Evolutionary conservation across 2,329 filamentous ascomycete genomes (phyloP).

Genomic region (Aureobasidium pullulans): DNA sequence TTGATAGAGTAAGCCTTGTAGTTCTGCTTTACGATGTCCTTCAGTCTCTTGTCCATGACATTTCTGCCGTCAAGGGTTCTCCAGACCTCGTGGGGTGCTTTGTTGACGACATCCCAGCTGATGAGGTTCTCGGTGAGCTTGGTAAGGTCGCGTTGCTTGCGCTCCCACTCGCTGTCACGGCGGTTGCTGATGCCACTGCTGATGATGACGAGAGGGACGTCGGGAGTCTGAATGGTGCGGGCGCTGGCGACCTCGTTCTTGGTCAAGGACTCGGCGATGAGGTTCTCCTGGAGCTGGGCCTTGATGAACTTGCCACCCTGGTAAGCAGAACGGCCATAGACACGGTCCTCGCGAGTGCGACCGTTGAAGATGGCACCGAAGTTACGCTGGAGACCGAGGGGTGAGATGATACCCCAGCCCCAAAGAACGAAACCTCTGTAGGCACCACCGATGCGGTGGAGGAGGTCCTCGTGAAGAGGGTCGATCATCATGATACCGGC

Average conservation of each 20-base stretch:
- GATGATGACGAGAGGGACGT: constrained; percentile 70
- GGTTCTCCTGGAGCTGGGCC: constrained; percentile 83
- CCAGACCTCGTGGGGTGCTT: constrained; percentile 86
- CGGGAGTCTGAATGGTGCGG: constrained; percentile 67
- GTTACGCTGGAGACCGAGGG: constrained; percentile 75
- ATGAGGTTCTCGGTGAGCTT: constrained; percentile 70
- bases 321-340: constrained; percentile 72
- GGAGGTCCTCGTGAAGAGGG: constrained; percentile 78
- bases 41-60: constrained; percentile 71
- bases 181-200: constrained; percentile 70
- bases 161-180: constrained; percentile 64
- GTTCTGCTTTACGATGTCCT: constrained; percentile 54
- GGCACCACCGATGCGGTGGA: constrained; percentile 59
- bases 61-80: constrained; percentile 61
- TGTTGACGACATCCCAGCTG: constrained; percentile 78
- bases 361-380: constrained; percentile 75
- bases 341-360: constrained; percentile 71
- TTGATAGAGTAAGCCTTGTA: constrained; percentile 9
- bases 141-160: constrained; percentile 77
- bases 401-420: constrained; percentile 77
- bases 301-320: constrained; percentile 81
- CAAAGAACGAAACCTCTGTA: constrained; percentile 76
- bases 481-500: constrained; percentile 79
- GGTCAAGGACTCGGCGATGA: constrained; percentile 78
- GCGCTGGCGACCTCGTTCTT: constrained; percentile 75